phyloP scores from a whole-genome alignment of 208 protist species.

The Wallacemonas sp. region DNA sequence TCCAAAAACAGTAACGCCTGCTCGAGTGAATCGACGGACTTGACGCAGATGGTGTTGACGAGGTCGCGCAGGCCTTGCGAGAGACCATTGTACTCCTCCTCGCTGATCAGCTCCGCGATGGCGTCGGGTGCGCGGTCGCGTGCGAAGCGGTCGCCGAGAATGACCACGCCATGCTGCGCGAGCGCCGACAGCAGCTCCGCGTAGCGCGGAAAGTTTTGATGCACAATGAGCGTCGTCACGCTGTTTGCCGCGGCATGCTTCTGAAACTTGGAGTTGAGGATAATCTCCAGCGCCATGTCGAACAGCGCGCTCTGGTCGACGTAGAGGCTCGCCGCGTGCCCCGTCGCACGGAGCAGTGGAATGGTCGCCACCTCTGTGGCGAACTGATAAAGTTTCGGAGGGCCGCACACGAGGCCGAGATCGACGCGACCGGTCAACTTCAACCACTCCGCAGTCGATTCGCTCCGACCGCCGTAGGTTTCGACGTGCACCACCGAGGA shows the following conservation, averaged over 20 bases:
- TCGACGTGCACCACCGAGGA: conserved; percentile 49
- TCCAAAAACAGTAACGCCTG: conserved; percentile 62
- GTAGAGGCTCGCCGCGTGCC: conserved; percentile 54
- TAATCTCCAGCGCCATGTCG: conserved; percentile 44
- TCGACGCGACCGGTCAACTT: conserved; percentile 44
- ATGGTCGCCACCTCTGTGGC: conserved; percentile 39
- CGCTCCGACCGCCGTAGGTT: conserved; percentile 34
- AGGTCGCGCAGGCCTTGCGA: conserved; percentile 37
- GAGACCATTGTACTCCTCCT: conserved; percentile 56
- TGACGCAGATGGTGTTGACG: conserved; percentile 42
- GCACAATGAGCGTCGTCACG: conserved; percentile 48
- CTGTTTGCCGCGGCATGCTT: conserved; percentile 45
- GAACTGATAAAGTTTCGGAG: conserved; percentile 51
- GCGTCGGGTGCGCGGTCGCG: conserved; percentile 39
- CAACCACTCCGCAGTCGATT: conserved; percentile 44
- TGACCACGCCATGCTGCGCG: conserved; percentile 26
- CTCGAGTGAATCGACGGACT: conserved; percentile 43
- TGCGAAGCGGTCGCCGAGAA: conserved; percentile 43
- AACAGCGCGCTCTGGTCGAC: conserved; percentile 58
- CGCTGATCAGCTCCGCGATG: conserved; percentile 40
- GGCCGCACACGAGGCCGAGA: conserved; percentile 55
- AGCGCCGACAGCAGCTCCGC: conserved; percentile 51
- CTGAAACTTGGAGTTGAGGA: conserved; percentile 61
- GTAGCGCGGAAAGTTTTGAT: conserved; percentile 50
- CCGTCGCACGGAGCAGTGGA: conserved; percentile 50